Evolutionary conservation across 2,329 filamentous ascomycete genomes (phyloP), one percentile per base, ranked within the genome.

Genomic region (Trichothecium sympodiale): DNA sequence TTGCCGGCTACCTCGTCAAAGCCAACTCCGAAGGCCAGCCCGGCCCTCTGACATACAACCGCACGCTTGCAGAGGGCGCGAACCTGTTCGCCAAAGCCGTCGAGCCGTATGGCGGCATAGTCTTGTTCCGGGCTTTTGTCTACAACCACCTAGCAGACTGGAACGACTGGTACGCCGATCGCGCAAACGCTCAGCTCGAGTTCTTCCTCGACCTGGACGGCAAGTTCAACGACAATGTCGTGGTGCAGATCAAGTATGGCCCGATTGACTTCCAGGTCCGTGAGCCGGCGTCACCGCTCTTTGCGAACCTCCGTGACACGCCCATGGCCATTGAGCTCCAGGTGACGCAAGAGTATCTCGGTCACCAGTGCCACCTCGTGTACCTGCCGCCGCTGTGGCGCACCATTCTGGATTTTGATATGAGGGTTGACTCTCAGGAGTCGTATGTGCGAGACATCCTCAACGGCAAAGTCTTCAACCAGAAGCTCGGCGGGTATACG

Each of bases 101-200:
- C 4, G 50, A 74, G 40, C 71, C 68, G 0, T 57, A 80, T 39
- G 71, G 71, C 4, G 77, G 77, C 12, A 60, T 80, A 23, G 62
- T 83, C 36, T 74, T 84, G 70, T 84, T 80, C 59, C 70, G 80
- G 2, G 79, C 80, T 1, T 84, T 84, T 44, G 78, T 84, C 1
- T 83, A 84, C 50, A 67, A 83, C 46, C 59, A 68, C 35, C 47
- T 30, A 55, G 78, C 41, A 65, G 34, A 72, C 41, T 62, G 76
- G 47, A 58, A 61, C 0, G 64, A 78, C 50, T 83, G 77, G 77
- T 73, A 67, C 34, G 69, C 68, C 1, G 80, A 84, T 50, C 70
- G 80, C 3, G 80, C 80, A 2, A 83, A 82, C 37, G 80, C 77
- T 0, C 77, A 77, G 0, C 75, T 82, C 0, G 63, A 83, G 1